Conservation (phyloP, 164 flowering plant genomes). For the Piper betle region DNA sequence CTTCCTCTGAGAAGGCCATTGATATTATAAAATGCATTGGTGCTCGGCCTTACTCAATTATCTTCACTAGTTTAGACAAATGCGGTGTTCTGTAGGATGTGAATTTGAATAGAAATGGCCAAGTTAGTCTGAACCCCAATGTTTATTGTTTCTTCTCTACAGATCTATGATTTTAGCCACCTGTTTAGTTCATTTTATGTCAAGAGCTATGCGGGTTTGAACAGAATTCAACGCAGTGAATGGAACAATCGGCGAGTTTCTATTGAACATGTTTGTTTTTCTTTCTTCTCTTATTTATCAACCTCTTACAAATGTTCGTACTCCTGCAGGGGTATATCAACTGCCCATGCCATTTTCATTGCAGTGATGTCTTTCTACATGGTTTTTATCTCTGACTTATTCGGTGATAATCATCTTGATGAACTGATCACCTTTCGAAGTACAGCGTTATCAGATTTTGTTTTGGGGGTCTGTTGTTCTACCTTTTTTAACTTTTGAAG, state of each 20-base stretch:
- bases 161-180: slow-evolving; percentile 68
- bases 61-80: too few species aligned
- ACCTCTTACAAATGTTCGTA: background rate
- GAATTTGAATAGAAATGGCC: too few species aligned
- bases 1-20: too few species aligned
- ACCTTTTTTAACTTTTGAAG: too few species aligned
- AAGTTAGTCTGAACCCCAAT: background rate
- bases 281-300: too few species aligned
- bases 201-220: slow-evolving; percentile 55
- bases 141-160: slow-evolving; percentile 5
- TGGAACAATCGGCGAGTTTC: slow-evolving; percentile 79
- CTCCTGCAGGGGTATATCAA: slow-evolving; percentile 70
- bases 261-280: background rate
- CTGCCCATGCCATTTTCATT: slow-evolving; percentile 78
- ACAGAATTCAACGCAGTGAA: slow-evolving; percentile 60
- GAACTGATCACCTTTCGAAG: slow-evolving; percentile 49
- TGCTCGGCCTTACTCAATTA: too few species aligned
- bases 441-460: slow-evolving; percentile 62
- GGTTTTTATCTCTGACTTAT: slow-evolving; percentile 83
- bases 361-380: slow-evolving; percentile 58
- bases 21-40: too few species aligned
- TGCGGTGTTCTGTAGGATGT: too few species aligned
- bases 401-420: slow-evolving; percentile 35
- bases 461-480: slow-evolving; percentile 43
- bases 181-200: slow-evolving; percentile 51